Percentiles rank a stretch among this genome's conserved stretches.
Evolutionary conservation across 2,329 filamentous ascomycete genomes (phyloP).

Genomic region (Hypoxylon sp.): DNA sequence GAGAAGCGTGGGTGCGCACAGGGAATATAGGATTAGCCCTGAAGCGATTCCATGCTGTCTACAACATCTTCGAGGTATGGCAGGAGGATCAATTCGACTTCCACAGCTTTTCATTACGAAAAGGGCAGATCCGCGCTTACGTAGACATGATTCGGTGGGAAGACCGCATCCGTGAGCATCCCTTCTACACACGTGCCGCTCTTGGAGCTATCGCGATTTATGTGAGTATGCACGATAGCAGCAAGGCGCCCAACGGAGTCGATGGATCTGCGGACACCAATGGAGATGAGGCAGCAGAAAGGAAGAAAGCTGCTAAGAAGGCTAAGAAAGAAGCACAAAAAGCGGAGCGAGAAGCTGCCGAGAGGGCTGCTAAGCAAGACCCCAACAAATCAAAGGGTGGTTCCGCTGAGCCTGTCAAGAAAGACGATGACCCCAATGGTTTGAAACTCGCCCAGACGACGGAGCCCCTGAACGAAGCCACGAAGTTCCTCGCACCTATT

Average conservation of each 20-base stretch:
- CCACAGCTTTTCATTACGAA: conserved; percentile 96
- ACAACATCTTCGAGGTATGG: conserved; percentile 97
- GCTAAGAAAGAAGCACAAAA: conserved; percentile 84
- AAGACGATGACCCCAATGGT: conserved; percentile 90
- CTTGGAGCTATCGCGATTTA: conserved; percentile 87
- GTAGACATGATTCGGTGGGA: conserved; percentile 98
- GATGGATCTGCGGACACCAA: conserved; percentile 66
- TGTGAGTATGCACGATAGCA: conserved; percentile 82
- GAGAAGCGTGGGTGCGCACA: conserved; percentile 87
- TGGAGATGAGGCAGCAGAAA: conserved; percentile 74
- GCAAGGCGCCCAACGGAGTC: conserved; percentile 74
- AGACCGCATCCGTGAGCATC: conserved; percentile 89
- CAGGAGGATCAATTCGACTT: conserved; percentile 99
- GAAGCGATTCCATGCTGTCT: conserved; percentile 90
- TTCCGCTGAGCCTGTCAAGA: conserved; percentile 81
- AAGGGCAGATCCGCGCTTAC: conserved; percentile 95
- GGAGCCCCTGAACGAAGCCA: conserved; percentile 86
- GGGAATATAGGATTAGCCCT: conserved; percentile 87
- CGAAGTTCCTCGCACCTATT: conserved; percentile 87
- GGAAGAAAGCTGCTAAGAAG: conserved; percentile 92
- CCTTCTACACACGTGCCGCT: conserved; percentile 90
- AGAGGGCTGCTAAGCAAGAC: conserved; percentile 84
- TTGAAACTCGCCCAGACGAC: conserved; percentile 83
- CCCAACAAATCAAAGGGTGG: conserved; percentile 81
- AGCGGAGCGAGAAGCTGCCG: conserved; percentile 83